Evolutionary conservation across 768 basidiomycete genomes (phyloP), one percentile per base, ranked within the genome.

Genomic region (Pleurotus citrinopileatus): DNA sequence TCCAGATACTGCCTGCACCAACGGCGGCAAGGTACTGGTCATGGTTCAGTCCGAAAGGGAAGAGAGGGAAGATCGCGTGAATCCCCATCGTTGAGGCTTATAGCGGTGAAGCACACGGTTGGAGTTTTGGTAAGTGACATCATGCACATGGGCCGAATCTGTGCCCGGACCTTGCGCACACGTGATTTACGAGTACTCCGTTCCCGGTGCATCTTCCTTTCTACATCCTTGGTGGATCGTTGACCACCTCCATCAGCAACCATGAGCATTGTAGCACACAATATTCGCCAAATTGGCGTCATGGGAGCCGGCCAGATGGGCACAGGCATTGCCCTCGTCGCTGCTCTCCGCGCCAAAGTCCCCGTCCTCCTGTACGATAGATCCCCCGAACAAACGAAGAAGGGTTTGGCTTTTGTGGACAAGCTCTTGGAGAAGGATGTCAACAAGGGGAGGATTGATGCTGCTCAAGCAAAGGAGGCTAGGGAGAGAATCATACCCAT

Each of bases 341-440:
- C 93, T 17, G 88, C 91, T 34, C 75, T 94, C 20, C 84, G 88
- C 28, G 96, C 95, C 37, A 86, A 85, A 63, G 86, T 95, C 3
- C 85, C 91, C 2, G 91, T 97, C 3, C 75, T 91, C 29, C 68
- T 98, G n/a, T 80, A 91, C 60, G 95, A 98, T 75, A 76, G 80
- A 32, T 92, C 90, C 3, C 61, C 78, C 1, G 76, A 80, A 20
- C 93, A 96, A 65, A 76, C 97, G 42, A 71, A 76, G 37, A 86
- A 85, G 58, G 90, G 91, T 0, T 75, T 92, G 27, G 70, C 76
- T 0, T 76, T 94, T 53, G 78, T 92, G 66, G 90, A 94, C 74
- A 84, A 83, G 63, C 80, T 96, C 4, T 78, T 98, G 19, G 82
- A 78, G n/a, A 94, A 95, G 71, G 95, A 98, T 59, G 87, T 95